Evolutionary conservation across 2,329 filamentous ascomycete species (phyloP).

Genomic region (Exserohilum turcica): DNA sequence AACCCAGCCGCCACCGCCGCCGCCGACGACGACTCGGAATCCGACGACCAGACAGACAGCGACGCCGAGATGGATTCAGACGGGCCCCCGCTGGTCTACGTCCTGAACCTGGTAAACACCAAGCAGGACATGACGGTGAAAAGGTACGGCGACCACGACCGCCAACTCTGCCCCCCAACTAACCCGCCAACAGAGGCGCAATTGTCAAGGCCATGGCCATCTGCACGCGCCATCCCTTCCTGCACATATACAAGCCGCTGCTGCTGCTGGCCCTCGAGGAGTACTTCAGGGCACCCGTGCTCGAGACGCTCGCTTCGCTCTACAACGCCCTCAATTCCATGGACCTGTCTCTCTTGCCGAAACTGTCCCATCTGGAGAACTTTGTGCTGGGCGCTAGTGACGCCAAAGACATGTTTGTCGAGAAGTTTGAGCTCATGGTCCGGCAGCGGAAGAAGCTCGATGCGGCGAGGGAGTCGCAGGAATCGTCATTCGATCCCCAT

Average conservation of each 20-base stretch:
- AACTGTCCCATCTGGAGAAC: constrained; percentile 79
- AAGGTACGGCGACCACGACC: constrained; percentile 50
- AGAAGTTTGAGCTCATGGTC: constrained; percentile 96
- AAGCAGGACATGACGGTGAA: constrained; percentile 94
- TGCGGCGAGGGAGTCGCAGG: constrained; percentile 43
- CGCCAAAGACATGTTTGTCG: constrained; percentile 93
- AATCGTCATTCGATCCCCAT: constrained; percentile 47
- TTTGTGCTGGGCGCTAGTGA: constrained; percentile 88
- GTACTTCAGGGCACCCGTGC: constrained; percentile 90
- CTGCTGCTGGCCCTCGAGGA: constrained; percentile 90
- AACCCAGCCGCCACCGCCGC: constrained; percentile 41
- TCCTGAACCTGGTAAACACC: constrained; percentile 95
- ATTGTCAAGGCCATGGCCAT: constrained; percentile 99
- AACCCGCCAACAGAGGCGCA: constrained; percentile 68
- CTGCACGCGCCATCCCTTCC: constrained; percentile 93
- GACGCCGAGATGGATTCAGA: constrained; percentile 66
- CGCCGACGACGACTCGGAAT: constrained; percentile 49
- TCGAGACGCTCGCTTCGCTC: constrained; percentile 83
- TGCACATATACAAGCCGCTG: constrained; percentile 99
- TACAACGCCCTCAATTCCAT: constrained; percentile 95
- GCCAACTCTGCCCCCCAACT: constrained; percentile 8
- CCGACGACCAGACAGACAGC: constrained; percentile 58
- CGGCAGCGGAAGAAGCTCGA: constrained; percentile 77
- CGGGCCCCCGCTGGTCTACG: constrained; percentile 92
- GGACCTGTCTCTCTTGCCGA: constrained; percentile 93